Percentiles rank a stretch among this genome's conserved stretches.
Conservation (phyloP, 345 rosid species). For the Brassica cretica region DNA sequence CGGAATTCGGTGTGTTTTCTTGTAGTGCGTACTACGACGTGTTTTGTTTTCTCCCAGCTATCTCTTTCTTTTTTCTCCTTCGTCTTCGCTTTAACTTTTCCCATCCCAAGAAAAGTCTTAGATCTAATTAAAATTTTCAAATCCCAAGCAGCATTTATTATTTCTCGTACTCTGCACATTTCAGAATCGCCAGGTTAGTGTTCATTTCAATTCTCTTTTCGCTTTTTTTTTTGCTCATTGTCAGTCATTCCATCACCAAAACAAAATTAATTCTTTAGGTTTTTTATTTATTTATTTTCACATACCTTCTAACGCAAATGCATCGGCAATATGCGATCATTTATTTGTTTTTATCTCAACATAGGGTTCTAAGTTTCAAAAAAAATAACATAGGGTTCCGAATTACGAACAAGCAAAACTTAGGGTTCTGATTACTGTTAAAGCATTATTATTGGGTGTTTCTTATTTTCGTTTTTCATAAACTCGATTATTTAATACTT, state of each 20-base stretch:
- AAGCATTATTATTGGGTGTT: background rate
- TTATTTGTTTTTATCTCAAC: background rate
- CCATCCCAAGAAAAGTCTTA: background rate
- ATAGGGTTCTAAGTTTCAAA: too few relatives aligned
- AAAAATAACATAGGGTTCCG: background rate
- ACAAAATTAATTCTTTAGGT: background rate
- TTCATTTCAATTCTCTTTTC: conserved; percentile 1
- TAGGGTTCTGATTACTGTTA: background rate
- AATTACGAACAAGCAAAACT: background rate
- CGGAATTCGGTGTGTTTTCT: too few relatives aligned
- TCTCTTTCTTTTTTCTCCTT: background rate
- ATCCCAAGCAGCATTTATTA: background rate
- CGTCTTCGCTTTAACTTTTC: background rate
- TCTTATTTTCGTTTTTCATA: too few relatives aligned
- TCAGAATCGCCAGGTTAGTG: conserved; percentile 35
- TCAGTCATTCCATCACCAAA: background rate
- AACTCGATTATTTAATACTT: too few relatives aligned
- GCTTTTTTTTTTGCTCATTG: background rate
- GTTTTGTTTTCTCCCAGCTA: background rate
- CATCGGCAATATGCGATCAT: background rate
- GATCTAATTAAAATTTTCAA: background rate
- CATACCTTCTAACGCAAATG: background rate
- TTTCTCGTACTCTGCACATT: background rate
- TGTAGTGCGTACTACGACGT: background rate
- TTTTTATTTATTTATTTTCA: background rate